phyloP scores from a whole-genome alignment of 352 stramenopile genomes.

The Phytophthora vignae region DNA sequence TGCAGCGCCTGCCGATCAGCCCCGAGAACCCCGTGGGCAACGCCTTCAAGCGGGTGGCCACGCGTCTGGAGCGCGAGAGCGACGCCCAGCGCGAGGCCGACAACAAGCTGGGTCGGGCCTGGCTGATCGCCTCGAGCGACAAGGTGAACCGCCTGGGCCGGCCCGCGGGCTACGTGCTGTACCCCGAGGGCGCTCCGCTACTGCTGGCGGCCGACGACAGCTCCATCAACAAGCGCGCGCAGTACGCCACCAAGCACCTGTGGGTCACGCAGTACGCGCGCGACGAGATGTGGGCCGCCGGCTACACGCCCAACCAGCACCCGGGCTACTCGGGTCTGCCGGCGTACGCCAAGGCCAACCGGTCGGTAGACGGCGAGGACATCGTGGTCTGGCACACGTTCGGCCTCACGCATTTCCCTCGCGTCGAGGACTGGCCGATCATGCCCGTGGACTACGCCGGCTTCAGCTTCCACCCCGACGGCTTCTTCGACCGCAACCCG shows the following conservation, averaged over 20 bases:
- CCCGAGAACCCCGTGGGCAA: slow-evolving; percentile 69
- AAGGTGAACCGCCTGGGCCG: slow-evolving; percentile 63
- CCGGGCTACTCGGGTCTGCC: slow-evolving; percentile 58
- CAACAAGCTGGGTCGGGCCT: slow-evolving; percentile 59
- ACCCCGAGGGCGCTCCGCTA: slow-evolving; percentile 59
- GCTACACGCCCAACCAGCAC: slow-evolving; percentile 77
- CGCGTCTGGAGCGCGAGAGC: slow-evolving; percentile 55
- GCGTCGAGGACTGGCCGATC: slow-evolving; percentile 76
- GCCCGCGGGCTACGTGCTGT: slow-evolving; percentile 62
- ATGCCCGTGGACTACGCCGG: slow-evolving; percentile 79
- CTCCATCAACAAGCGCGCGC: slow-evolving; percentile 59
- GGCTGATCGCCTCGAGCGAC: slow-evolving; percentile 71
- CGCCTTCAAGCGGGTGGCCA: slow-evolving; percentile 59
- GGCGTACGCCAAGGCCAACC: slow-evolving; percentile 60
- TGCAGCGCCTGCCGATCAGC: slow-evolving; percentile 49
- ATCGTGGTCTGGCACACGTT: slow-evolving; percentile 85
- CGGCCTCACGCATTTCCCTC: slow-evolving; percentile 72
- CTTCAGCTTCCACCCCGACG: slow-evolving; percentile 75
- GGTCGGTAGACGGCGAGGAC: slow-evolving; percentile 64
- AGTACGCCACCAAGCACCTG: slow-evolving; percentile 71
- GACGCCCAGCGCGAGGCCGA: slow-evolving; percentile 54
- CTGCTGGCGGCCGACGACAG: slow-evolving; percentile 59
- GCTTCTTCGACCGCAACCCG: slow-evolving; percentile 71
- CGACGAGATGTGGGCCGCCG: slow-evolving; percentile 70
- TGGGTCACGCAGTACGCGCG: slow-evolving; percentile 76